These are phyloP conservation scores for Gastrolobium bilobum DNA, from an alignment of 306 rosid species.

Conservation along the genomic window DNA sequence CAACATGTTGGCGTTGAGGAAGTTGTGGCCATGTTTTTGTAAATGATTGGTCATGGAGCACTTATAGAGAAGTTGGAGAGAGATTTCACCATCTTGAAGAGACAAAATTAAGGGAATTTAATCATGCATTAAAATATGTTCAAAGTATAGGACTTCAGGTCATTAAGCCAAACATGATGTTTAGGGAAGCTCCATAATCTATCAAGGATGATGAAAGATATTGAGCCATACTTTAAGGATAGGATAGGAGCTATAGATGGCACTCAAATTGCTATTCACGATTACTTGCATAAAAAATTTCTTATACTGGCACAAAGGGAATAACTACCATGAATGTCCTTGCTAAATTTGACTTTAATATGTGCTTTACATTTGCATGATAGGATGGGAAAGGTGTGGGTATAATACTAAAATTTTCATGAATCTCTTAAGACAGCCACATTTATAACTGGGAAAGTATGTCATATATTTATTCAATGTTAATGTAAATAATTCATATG, in stretches of 20 bases:
- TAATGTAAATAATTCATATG: too few species aligned
- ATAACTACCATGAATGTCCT: not conserved
- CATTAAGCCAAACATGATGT: not conserved
- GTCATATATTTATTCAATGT: too few species aligned
- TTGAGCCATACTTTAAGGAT: not conserved
- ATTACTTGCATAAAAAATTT: not conserved
- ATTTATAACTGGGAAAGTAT: too few species aligned
- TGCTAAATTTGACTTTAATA: not conserved
- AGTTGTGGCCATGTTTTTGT: not conserved
- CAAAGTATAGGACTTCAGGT: not conserved
- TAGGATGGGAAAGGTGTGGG: not conserved
- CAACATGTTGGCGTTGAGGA: not conserved
- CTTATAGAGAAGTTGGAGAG: not conserved
- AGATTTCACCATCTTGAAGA: not conserved
- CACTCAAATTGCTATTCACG: not conserved
- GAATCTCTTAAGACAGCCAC: not conserved
- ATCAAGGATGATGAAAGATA: not conserved
- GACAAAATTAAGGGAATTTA: not conserved
- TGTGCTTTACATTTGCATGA: not conserved
- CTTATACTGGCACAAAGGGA: not conserved
- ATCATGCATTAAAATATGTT: not conserved
- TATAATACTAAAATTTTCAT: not conserved
- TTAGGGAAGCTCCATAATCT: not conserved
- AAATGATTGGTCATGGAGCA: too few species aligned
- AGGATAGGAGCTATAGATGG: not conserved